Conservation (phyloP, 139 green algal species). For the Mesotaenium endlicherianum region DNA sequence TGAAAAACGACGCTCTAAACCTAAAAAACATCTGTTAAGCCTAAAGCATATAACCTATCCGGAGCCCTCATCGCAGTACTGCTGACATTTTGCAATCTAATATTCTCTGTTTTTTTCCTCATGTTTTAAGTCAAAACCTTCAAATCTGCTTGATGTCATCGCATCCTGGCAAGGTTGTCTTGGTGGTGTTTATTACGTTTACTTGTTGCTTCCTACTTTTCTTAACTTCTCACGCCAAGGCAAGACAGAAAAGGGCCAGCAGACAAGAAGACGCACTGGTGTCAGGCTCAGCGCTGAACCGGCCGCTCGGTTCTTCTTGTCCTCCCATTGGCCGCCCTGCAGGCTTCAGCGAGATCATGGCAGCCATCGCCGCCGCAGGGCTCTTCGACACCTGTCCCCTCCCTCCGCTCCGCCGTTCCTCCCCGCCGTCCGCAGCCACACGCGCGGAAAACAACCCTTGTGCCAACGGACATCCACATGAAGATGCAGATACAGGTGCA, state of each 20-base stretch:
- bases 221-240: not conserved
- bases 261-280: not conserved
- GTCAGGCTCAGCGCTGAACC: not conserved
- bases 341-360: conserved; percentile 26
- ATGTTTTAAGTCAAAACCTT: not conserved
- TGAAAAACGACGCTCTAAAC: not conserved
- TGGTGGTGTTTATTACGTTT: not conserved
- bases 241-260: not conserved
- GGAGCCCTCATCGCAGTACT: not conserved
- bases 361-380: not conserved
- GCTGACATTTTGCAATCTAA: not conserved
- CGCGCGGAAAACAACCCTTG: not conserved
- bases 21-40: not conserved
- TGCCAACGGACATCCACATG: not conserved
- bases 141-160: not conserved
- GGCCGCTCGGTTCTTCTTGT: not conserved
- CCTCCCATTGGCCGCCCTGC: not conserved
- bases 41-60: not conserved
- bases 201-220: not conserved
- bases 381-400: not conserved
- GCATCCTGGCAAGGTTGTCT: not conserved
- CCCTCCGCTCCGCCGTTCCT: not conserved
- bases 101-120: not conserved
- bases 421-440: not conserved
- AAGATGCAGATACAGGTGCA: not conserved